Conservation (phyloP, 441 rosid genomes). For the Capsella rubella region DNA sequence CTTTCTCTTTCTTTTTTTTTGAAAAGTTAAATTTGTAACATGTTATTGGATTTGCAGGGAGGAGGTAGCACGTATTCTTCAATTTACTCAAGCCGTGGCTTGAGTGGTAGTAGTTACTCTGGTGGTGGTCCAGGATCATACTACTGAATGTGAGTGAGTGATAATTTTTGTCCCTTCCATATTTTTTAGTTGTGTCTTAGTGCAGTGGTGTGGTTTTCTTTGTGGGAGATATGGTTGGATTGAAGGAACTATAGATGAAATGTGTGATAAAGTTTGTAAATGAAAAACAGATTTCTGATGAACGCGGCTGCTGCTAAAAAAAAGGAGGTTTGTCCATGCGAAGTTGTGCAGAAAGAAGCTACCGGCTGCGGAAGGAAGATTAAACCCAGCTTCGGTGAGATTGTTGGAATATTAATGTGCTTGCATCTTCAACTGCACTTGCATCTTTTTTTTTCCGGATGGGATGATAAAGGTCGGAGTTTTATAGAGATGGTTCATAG, state of each 20-base stretch:
- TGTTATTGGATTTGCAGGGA: conserved; percentile 57
- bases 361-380: conserved; percentile 41
- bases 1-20: background rate
- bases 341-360: conserved; percentile 55
- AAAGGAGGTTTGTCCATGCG: conserved; percentile 55
- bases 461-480: conserved; percentile 14
- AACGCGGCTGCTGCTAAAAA: conserved; percentile 50
- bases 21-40: conserved; percentile 7
- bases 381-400: conserved; percentile 43
- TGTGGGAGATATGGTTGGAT: conserved; percentile 14
- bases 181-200: conserved; percentile 25
- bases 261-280: conserved; percentile 61
- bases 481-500: conserved; percentile 20
- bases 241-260: conserved; percentile 48
- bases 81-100: conserved; percentile 80
- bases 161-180: conserved; percentile 20
- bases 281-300: conserved; percentile 69
- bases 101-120: conserved; percentile 83
- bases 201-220: conserved; percentile 30
- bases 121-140: conserved; percentile 89
- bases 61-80: conserved; percentile 91
- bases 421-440: conserved; percentile 26
- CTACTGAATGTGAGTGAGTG: conserved; percentile 67
- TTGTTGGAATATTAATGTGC: conserved; percentile 36
- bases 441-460: conserved; percentile 11